A percentile compares a stretch with the other conserved stretches of the same genome.
phyloP scores from a whole-genome alignment of 805 yeast genomes.

The Saccharomycopsis sp. region DNA sequence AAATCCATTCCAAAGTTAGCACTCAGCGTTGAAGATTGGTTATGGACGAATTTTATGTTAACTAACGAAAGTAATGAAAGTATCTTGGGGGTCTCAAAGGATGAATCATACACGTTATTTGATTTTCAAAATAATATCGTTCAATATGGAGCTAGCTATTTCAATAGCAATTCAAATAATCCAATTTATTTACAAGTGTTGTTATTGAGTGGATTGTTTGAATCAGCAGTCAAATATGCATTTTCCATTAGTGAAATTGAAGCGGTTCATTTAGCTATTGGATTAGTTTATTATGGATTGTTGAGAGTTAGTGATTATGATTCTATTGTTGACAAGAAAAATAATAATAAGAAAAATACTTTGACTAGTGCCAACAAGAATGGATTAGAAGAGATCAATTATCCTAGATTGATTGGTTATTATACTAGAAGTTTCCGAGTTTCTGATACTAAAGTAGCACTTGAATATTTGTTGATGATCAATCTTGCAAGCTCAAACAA shows the following conservation, averaged over 20 bases:
- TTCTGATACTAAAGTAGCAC: conserved; percentile 84
- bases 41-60: conserved; percentile 85
- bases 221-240: conserved; percentile 64
- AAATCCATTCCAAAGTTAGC: conserved; percentile 30
- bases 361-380: conserved; percentile 30
- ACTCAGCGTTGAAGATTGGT: conserved; percentile 74
- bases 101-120: conserved; percentile 62
- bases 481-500: conserved; percentile 40
- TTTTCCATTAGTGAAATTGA: conserved; percentile 66
- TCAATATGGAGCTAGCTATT: conserved; percentile 66
- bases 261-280: conserved; percentile 84
- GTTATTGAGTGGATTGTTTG: conserved; percentile 72
- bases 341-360: conserved; percentile 23
- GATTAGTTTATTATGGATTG: conserved; percentile 66
- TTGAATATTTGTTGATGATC: conserved; percentile 76
- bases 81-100: conserved; percentile 41
- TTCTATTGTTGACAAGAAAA: conserved; percentile 10
- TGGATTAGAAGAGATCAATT: conserved; percentile 33
- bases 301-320: conserved; percentile 40
- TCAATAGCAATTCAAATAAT: conserved; percentile 47
- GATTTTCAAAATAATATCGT: conserved; percentile 70
- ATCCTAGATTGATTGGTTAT: conserved; percentile 61
- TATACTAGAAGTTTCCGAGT: conserved; percentile 78
- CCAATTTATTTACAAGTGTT: conserved; percentile 71
- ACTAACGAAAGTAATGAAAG: conserved; percentile 47